phyloP scores from a whole-genome alignment of 352 stramenopile genomes.

The Elongisporangium undulatum region DNA sequence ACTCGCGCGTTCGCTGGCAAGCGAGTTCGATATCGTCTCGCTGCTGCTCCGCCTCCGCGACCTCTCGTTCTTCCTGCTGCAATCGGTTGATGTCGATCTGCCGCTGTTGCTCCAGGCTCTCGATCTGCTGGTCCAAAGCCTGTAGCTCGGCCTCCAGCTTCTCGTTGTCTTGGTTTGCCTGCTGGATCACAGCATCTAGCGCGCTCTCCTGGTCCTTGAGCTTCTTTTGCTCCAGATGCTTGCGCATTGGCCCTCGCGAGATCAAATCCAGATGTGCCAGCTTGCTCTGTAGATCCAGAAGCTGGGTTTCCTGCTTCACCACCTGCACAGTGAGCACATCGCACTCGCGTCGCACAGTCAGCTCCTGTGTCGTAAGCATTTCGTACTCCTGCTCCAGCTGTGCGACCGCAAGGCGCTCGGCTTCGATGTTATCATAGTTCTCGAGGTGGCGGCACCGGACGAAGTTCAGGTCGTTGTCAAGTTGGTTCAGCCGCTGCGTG shows the following conservation, averaged over 20 bases:
- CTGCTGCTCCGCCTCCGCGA: slow-evolving; percentile 18
- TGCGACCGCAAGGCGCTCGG: slow-evolving; percentile 24
- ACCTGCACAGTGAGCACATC: slow-evolving; percentile 34
- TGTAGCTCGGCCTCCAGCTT: slow-evolving; percentile 36
- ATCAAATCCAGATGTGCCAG: slow-evolving; percentile 56
- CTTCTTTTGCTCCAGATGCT: slow-evolving; percentile 62
- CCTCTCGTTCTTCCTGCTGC: slow-evolving; percentile 6
- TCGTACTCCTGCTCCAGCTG: slow-evolving; percentile 52
- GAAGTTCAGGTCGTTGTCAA: slow-evolving; percentile 33
- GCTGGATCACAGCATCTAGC: slow-evolving; percentile 17
- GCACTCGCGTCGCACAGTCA: slow-evolving; percentile 33
- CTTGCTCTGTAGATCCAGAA: slow-evolving; percentile 43
- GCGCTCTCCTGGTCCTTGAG: slow-evolving; percentile 38
- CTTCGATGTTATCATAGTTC: slow-evolving; percentile 34
- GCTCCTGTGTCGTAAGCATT: slow-evolving; percentile 36
- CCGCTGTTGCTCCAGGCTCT: slow-evolving; percentile 32
- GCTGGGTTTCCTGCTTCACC: slow-evolving; percentile 25
- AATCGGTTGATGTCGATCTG: slow-evolving; percentile 23
- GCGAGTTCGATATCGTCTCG: slow-evolving; percentile 21
- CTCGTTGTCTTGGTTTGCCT: slow-evolving; percentile 35
- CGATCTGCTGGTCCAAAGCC: slow-evolving; percentile 26
- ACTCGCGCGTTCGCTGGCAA: slow-evolving; percentile 29
- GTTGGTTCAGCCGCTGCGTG: slow-evolving; percentile 13
- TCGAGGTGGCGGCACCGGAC: slow-evolving; percentile 26
- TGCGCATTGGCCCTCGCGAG: slow-evolving; percentile 46